Evolutionary conservation across 2,329 filamentous ascomycete species (phyloP).

Genomic region (Nemania sp.): DNA sequence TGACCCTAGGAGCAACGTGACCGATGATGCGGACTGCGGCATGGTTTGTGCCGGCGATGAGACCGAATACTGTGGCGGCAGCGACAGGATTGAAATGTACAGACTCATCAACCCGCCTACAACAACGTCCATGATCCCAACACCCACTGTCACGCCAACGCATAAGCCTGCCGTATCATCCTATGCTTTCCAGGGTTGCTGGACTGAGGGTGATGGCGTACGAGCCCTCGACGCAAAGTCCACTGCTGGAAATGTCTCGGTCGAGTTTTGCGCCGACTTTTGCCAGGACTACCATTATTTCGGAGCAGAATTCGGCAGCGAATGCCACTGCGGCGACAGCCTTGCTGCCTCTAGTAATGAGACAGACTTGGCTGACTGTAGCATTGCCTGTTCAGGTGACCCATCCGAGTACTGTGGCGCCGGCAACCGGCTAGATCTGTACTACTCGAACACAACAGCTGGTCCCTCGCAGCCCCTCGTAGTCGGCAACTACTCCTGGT

Average conservation of each 20-base stretch:
- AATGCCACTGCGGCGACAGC: slow-evolving; percentile 45
- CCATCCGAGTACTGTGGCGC: slow-evolving; percentile 32
- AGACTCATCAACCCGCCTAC: slow-evolving; percentile 27
- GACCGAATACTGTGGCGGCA: slow-evolving; percentile 45
- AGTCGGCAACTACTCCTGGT: slow-evolving; percentile 26
- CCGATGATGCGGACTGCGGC: slow-evolving; percentile 41
- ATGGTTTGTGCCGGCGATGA: slow-evolving; percentile 44
- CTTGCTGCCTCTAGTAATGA: slow-evolving; percentile 21
- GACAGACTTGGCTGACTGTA: slow-evolving; percentile 30
- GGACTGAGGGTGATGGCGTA: slow-evolving; percentile 42
- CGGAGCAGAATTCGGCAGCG: slow-evolving; percentile 23
- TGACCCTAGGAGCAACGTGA: slow-evolving; percentile 38
- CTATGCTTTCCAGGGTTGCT: slow-evolving; percentile 47
- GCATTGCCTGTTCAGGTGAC: slow-evolving; percentile 32
- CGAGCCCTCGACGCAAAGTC: slow-evolving; percentile 41
- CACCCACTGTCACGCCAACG: slow-evolving; percentile 26
- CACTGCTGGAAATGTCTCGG: slow-evolving; percentile 37
- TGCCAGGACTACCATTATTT: slow-evolving; percentile 27
- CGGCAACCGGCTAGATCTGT: slow-evolving; percentile 32
- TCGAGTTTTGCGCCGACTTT: slow-evolving; percentile 44
- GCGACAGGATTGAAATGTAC: slow-evolving; percentile 45
- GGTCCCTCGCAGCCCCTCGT: slow-evolving; percentile 28
- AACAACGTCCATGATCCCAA: slow-evolving; percentile 18
- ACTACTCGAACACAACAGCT: slow-evolving; percentile 26
- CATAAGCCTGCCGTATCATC: slow-evolving; percentile 38